phyloP scores from a whole-genome alignment of 2,329 filamentous ascomycete genomes.

The Aspergillus persii region DNA sequence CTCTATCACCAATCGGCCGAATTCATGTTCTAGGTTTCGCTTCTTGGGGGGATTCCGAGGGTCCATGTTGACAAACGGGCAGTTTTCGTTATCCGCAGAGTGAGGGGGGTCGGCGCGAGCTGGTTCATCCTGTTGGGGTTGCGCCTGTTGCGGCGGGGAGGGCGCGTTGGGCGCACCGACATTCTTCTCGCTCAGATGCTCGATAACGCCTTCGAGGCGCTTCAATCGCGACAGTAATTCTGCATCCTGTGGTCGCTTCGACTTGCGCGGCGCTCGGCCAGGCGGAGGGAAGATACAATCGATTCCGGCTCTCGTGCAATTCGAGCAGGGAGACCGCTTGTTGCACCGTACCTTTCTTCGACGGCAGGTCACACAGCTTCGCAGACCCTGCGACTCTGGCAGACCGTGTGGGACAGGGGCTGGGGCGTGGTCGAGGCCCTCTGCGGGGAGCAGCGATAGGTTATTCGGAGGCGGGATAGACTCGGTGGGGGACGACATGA shows the following conservation, averaged over 20 bases:
- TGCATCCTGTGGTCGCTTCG: conserved; percentile 57
- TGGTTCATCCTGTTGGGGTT: neutral
- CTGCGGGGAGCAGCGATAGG: conserved; percentile 1
- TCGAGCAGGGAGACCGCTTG: conserved; percentile 48
- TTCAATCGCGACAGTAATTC: conserved; percentile 59
- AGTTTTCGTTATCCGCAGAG: conserved; percentile 3
- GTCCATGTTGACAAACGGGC: conserved; percentile 16
- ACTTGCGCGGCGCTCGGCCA: conserved; percentile 59
- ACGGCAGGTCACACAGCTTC: conserved; percentile 49
- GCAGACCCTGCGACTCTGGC: conserved; percentile 30
- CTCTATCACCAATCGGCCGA: conserved; percentile 59
- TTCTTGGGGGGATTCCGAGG: conserved; percentile 20
- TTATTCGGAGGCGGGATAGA: conserved; percentile 5
- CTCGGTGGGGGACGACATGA: conserved; percentile 12
- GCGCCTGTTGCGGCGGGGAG: conserved; percentile 11
- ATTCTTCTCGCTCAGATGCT: conserved; percentile 53
- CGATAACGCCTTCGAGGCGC: conserved; percentile 60
- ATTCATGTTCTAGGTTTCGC: conserved; percentile 43
- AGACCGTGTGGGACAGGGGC: conserved; percentile 5
- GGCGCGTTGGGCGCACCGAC: conserved; percentile 20
- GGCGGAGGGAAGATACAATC: conserved; percentile 64
- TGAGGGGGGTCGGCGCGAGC: neutral
- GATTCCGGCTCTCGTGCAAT: conserved; percentile 50
- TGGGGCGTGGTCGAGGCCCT: conserved; percentile 5
- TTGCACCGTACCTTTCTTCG: conserved; percentile 50